These are phyloP conservation scores for Pseudonitzschia multistriata DNA, from an alignment of 108 stramenopile genomes.

Conservation along the genomic window DNA sequence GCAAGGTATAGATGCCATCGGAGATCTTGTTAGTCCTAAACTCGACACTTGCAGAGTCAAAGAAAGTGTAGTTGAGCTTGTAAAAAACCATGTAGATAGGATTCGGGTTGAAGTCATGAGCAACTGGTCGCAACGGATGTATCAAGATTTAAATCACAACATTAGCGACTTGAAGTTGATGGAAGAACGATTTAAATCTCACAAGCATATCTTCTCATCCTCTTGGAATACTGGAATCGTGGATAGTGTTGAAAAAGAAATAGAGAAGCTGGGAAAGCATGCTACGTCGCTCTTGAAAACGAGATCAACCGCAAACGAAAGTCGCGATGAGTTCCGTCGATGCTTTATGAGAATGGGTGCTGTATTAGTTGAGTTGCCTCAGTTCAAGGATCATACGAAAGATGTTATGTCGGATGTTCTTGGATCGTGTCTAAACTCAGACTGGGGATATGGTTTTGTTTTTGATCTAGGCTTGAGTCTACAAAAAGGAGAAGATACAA, in stretches of 20 bases:
- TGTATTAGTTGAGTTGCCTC: constrained; percentile 53
- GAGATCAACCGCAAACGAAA: constrained; percentile 40
- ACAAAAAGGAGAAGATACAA: constrained; percentile 43
- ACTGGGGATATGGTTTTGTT: constrained; percentile 58
- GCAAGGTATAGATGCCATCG: constrained; percentile 30
- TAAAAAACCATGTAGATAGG: constrained; percentile 45
- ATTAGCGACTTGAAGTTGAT: constrained; percentile 49
- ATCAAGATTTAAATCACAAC: constrained; percentile 50
- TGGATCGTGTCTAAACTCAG: constrained; percentile 44
- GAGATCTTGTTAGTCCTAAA: constrained; percentile 46
- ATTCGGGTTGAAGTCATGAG: constrained; percentile 41
- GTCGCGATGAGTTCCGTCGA: constrained; percentile 44
- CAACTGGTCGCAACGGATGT: constrained; percentile 47
- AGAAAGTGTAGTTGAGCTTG: constrained; percentile 25
- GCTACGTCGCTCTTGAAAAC: constrained; percentile 28
- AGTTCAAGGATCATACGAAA: constrained; percentile 47
- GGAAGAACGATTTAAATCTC: constrained; percentile 48
- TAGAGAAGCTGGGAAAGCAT: constrained; percentile 41
- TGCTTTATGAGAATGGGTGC: constrained; percentile 53
- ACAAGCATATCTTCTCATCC: constrained; percentile 41
- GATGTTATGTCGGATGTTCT: constrained; percentile 47
- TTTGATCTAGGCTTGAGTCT: constrained; percentile 60
- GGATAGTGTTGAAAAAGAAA: constrained; percentile 42
- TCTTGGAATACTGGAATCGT: constrained; percentile 56
- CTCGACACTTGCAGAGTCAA: constrained; percentile 30